Base-by-base conservation (phyloP, 306 rosid species). In the Nissolia schottii region DNA sequence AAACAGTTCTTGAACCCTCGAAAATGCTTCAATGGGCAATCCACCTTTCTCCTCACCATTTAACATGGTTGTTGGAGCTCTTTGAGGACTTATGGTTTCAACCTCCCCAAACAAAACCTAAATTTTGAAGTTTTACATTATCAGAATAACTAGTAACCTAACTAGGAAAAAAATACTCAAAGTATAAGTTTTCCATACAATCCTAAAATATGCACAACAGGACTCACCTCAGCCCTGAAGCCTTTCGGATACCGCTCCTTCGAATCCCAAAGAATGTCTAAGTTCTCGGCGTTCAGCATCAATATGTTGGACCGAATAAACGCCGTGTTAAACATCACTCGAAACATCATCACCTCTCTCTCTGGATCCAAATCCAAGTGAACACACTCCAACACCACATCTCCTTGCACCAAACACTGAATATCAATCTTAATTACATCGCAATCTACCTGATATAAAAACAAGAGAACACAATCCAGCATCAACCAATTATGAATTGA, bases 311-410 rank as follows among this genome's bases (percentile, higher is more conserved):
- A 94, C 61, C 98, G 91, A 71, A 94, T 91, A 81, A 94, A 94
- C 13, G 98, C 96, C 0, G 98, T 94, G 72, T 87, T 91, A 76
- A 94, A 94, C 97, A 94, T 89, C 48, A 94, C 77, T 12, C 97
- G 96, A 66, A 94, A 94, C 98, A 94, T 94, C 98, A 94, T 94
- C 37, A 94, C 90, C 81, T 94, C 98, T 87, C 97, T 94, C 70
- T 91, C 97, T 0, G 85, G 87, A 81, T 93, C 94, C 78, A 83
- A 80, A 76, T 89, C 98, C 84, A 91, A 83, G 80, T 94, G 97
- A 46, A 88, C 96, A 74, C 98, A 94, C 86, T 94, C 98, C 83
- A 94, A 81, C 28, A 94, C 98, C 63, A 94, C 97, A 85, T 94
- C 98, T 78, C 98, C 98, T 91, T 94, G 98, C 70, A 94, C 97